Percentiles rank a stretch among this genome's conserved stretches.
Conservation (phyloP, 2,329 filamentous ascomycete species). For the Hypoxylon sp. region DNA sequence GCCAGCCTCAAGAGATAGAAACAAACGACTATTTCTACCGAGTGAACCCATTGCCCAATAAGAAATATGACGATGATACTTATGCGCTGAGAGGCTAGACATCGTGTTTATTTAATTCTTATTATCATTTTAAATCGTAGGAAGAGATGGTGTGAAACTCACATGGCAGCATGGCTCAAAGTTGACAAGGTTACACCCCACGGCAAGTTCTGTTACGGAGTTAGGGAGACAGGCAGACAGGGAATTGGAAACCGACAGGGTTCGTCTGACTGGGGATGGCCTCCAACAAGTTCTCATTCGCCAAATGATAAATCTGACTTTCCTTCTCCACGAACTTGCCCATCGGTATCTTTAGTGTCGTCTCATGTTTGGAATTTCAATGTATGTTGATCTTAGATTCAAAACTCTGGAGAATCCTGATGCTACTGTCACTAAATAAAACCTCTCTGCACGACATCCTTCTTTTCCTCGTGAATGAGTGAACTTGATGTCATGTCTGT, state of each 20-base stretch:
- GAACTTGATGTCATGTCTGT: conserved; percentile 27
- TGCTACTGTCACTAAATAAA: conserved; percentile 7
- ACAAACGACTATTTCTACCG: conserved; percentile 12
- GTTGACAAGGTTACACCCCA: conserved; percentile 30
- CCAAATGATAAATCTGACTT: conserved; percentile 10
- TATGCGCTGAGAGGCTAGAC: conserved; percentile 22
- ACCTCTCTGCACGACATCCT: conserved; percentile 3
- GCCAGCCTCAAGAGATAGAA: conserved; percentile 10
- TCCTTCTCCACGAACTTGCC: conserved; percentile 5
- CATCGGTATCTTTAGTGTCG: conserved; percentile 3
- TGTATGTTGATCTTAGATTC: conserved; percentile 1
- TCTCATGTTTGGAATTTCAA: conserved; percentile 1
- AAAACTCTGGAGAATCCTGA: conserved; percentile 13
- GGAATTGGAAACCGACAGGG: conserved; percentile 27
- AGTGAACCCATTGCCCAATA: background rate
- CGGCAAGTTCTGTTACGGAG: conserved; percentile 33
- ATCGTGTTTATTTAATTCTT: conserved; percentile 28
- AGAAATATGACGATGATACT: conserved; percentile 6
- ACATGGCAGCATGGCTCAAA: conserved; percentile 8
- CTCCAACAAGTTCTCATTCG: conserved; percentile 22
- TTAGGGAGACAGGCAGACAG: conserved; percentile 30
- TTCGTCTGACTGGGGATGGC: conserved; percentile 11
- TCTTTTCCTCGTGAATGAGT: background rate
- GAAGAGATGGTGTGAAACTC: conserved; percentile 31
- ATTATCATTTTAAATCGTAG: conserved; percentile 14